phyloP scores from a whole-genome alignment of 495 filamentous ascomycete genomes.

The Friedmanniomyces simplex region DNA sequence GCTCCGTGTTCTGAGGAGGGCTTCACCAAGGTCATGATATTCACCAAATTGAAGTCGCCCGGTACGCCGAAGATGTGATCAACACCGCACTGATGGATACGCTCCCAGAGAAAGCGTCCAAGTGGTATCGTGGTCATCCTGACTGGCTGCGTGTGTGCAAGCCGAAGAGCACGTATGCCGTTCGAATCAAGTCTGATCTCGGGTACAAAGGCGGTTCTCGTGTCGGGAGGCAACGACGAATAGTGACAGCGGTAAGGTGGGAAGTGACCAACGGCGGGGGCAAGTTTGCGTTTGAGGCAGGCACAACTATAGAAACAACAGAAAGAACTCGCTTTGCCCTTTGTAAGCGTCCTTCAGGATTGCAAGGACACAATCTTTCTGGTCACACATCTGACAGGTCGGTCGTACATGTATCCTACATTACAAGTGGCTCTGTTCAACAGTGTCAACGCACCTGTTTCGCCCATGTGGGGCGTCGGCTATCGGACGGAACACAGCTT shows the following conservation, averaged over 20 bases:
- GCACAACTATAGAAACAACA: no score
- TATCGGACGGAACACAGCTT: not conserved
- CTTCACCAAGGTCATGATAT: slow-evolving; percentile 22
- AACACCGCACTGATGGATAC: slow-evolving; percentile 29
- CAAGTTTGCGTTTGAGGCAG: no score
- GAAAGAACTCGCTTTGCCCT: not conserved
- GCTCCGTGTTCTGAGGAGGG: slow-evolving; percentile 25
- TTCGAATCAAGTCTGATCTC: no score
- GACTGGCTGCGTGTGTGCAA: not conserved
- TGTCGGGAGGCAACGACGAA: no score
- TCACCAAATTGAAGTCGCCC: slow-evolving; percentile 15
- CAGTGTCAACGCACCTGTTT: not conserved
- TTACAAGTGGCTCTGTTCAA: no score
- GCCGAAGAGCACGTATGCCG: no score
- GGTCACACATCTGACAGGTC: no score
- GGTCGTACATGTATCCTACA: no score
- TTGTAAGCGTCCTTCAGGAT: not conserved
- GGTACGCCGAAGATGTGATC: slow-evolving; percentile 27
- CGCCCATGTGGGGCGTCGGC: not conserved
- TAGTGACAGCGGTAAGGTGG: no score
- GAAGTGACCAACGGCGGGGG: no score
- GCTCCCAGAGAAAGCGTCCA: slow-evolving; percentile 29
- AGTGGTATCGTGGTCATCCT: slow-evolving; percentile 28
- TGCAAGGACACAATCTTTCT: not conserved
- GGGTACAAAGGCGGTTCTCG: no score